Percentiles rank a stretch among this genome's conserved stretches.
Conservation (phyloP, 164 flowering plant genomes). For the Saururus chinensis region DNA sequence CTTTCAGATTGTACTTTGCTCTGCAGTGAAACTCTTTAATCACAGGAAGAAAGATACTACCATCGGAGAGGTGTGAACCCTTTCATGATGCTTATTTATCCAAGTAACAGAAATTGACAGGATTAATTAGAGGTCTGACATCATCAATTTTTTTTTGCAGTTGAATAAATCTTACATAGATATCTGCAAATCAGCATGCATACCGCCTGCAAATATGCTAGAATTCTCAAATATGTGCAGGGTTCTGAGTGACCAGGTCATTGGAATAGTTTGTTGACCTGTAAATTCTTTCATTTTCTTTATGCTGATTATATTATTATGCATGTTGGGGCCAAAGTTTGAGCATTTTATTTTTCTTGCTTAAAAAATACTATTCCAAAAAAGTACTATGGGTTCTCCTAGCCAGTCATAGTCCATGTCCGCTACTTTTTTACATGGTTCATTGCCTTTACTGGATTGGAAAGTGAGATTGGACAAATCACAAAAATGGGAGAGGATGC, state of each 20-base stretch:
- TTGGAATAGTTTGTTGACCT: too few relatives aligned
- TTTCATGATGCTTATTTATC: background rate
- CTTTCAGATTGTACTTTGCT: slow-evolving; percentile 70
- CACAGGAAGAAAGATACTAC: slow-evolving; percentile 64
- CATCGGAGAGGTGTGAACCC: slow-evolving; percentile 50
- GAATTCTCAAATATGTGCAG: slow-evolving; percentile 75
- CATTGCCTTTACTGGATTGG: too few relatives aligned
- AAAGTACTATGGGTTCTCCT: background rate
- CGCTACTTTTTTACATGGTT: too few relatives aligned
- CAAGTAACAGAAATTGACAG: background rate
- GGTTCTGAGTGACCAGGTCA: slow-evolving; percentile 85
- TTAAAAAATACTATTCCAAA: background rate
- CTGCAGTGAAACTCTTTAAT: slow-evolving; percentile 65
- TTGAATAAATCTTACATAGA: slow-evolving; percentile 62
- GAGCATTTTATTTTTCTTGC: too few relatives aligned
- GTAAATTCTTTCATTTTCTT: background rate
- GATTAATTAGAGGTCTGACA: background rate
- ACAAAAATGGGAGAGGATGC: too few relatives aligned
- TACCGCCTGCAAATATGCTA: slow-evolving; percentile 55
- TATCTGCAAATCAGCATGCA: slow-evolving; percentile 47
- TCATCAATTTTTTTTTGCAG: slow-evolving; percentile 26
- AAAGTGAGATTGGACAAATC: too few relatives aligned
- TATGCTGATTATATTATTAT: background rate
- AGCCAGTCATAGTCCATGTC: too few relatives aligned
- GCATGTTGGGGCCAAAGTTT: too few relatives aligned